Base-by-base conservation (phyloP, 2,329 filamentous ascomycete species). In the Fusarium proliferatum region DNA sequence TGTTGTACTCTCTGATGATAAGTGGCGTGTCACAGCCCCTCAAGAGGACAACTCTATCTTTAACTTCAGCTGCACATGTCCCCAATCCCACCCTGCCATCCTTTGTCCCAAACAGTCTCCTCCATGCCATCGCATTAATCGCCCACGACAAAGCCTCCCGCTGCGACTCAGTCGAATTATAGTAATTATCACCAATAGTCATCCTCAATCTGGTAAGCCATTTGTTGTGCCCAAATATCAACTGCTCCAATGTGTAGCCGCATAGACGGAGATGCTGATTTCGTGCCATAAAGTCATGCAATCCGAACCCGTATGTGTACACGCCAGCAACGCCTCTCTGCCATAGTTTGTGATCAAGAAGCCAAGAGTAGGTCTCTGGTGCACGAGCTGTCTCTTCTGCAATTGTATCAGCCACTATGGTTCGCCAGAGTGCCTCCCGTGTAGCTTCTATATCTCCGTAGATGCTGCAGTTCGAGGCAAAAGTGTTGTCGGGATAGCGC, bases 71-170 rank as follows among this genome's bases (percentile, higher is more conserved):
- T 1, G 67, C 34, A 5, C 67, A 56, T 0, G 16, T 66, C 0
- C 67, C 67, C n/a, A 71, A 1, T 5, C 67, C 67, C 39, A 71
- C 67, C 7, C 67, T 71, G 2, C 67, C 67, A 5, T 9, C 6
- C 1, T 5, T 17, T 0, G 67, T 71, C 0, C 55, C 67, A 6
- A 61, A 61, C 0, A 71, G 1, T 0, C 67, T 6, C 0, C 67
- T 39, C 67, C 67, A 71, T 0, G 67, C 67, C 67, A 71, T 56
- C 1, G 59, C 33, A 17, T 70, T 70, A 0, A 70, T 33, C 3
- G 66, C 67, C 53, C 60, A 70, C 0, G 66, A 70, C 0, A 60
- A n/a, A 3, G 42, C 0, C 0, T 70, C 48, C 0, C 43, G 33
- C n/a, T 70, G 67, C 3, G 0, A 4, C 5, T 69, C 52, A 0